Conservation (phyloP, 176 grass and related monocot genomes). For the Triticum monococcum region DNA sequence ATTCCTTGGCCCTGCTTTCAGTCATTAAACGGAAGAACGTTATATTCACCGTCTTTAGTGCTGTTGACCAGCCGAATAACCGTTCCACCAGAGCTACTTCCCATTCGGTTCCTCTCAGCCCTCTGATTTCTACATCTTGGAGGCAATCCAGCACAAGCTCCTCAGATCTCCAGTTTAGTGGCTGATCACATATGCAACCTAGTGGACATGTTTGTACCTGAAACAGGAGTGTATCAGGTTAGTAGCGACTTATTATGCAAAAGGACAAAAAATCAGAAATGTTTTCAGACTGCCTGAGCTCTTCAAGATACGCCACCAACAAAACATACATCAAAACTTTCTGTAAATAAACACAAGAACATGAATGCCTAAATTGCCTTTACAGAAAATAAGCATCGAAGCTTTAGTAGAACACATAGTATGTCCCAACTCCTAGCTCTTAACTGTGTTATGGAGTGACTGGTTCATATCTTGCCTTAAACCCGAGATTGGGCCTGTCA, state of each 20-base stretch:
- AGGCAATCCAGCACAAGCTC: conserved; percentile 1
- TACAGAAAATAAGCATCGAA: background rate
- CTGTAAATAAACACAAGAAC: background rate
- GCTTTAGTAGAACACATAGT: background rate
- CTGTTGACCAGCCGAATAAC: background rate
- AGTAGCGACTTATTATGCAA: background rate
- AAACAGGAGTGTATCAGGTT: background rate
- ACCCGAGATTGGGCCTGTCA: background rate
- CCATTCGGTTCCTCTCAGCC: background rate
- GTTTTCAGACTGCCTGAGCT: background rate
- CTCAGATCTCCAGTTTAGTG: conserved; percentile 1
- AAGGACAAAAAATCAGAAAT: background rate
- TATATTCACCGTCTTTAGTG: background rate
- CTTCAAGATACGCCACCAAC: background rate
- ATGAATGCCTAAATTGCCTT: background rate
- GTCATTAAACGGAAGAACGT: background rate
- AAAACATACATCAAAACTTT: conserved; percentile 4
- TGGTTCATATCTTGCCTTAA: background rate
- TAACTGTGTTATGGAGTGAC: background rate
- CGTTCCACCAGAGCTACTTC: conserved; percentile 8
- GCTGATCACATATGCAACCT: conserved; percentile 18
- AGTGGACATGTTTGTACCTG: background rate
- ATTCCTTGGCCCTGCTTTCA: conserved; percentile 8
- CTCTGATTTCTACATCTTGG: conserved; percentile 10
- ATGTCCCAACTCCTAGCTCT: conserved; percentile 11